Conservation (phyloP, 768 basidiomycete species). For the Termitomyces sp. region DNA sequence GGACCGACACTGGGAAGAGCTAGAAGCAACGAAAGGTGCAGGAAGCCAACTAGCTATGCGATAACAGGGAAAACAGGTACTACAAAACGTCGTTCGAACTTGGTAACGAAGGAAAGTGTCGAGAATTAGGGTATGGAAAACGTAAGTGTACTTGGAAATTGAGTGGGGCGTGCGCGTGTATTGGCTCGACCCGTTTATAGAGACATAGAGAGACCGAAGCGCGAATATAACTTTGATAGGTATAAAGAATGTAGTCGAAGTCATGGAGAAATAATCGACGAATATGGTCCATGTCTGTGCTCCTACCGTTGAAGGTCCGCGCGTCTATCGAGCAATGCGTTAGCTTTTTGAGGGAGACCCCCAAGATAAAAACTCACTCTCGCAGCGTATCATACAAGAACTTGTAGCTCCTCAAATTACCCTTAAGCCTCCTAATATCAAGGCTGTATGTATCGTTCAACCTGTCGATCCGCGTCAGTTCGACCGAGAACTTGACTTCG, state of each 20-base stretch:
- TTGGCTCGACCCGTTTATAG: not conserved
- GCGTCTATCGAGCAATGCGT: conserved; percentile 26
- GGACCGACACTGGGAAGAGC: not conserved
- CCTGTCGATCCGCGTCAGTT: conserved; percentile 86
- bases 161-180: not conserved
- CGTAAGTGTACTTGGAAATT: conserved; percentile 2
- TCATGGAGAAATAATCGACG: not conserved
- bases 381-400: conserved; percentile 85
- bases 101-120: not conserved
- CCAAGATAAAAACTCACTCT: conserved; percentile 50
- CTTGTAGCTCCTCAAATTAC: conserved; percentile 89
- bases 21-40: not conserved
- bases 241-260: not conserved
- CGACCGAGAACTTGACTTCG: conserved; percentile 95
- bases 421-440: conserved; percentile 89
- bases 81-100: not conserved
- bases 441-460: conserved; percentile 88
- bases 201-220: not conserved
- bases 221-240: not conserved
- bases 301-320: conserved; percentile 37
- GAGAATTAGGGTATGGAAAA: conserved; percentile 5
- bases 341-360: not conserved
- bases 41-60: not conserved
- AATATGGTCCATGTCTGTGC: too few species aligned
- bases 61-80: not conserved